phyloP scores from a whole-genome alignment of 2,329 filamentous ascomycete species.

The Aspergillus tamarii region DNA sequence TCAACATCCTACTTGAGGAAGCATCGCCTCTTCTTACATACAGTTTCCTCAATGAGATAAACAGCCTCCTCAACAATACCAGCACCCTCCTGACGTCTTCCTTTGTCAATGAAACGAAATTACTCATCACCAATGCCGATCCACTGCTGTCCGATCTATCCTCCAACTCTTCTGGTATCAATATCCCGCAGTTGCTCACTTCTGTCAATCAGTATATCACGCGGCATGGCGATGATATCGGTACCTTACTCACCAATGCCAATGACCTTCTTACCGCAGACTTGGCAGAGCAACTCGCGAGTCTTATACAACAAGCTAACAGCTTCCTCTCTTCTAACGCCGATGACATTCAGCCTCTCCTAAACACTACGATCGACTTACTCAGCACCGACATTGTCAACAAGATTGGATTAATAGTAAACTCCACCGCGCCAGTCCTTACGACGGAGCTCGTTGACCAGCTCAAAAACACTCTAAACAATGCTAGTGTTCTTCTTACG shows the following conservation, averaged over 20 bases:
- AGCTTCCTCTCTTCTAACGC: background rate
- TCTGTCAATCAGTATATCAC: too few species aligned
- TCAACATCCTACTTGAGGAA: background rate
- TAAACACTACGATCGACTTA: background rate
- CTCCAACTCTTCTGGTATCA: background rate
- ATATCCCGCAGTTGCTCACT: too few species aligned
- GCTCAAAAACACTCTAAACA: rapidly evolving
- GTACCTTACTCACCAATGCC: background rate
- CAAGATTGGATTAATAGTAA: background rate
- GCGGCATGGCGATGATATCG: background rate
- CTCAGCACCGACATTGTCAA: background rate
- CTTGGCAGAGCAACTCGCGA: background rate
- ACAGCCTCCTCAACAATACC: background rate
- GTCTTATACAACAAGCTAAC: background rate
- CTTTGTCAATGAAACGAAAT: background rate
- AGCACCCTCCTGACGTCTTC: background rate
- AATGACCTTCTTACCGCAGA: background rate
- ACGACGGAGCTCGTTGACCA: background rate
- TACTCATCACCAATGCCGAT: background rate
- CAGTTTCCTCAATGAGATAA: background rate
- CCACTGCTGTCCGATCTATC: background rate
- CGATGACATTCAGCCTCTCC: background rate
- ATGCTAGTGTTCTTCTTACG: background rate
- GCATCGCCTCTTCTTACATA: background rate
- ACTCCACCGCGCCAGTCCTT: too few species aligned